These are phyloP conservation scores for Dactylonectria estremocensis DNA, from an alignment of 2,329 filamentous ascomycete genomes.

Conservation along the genomic window DNA sequence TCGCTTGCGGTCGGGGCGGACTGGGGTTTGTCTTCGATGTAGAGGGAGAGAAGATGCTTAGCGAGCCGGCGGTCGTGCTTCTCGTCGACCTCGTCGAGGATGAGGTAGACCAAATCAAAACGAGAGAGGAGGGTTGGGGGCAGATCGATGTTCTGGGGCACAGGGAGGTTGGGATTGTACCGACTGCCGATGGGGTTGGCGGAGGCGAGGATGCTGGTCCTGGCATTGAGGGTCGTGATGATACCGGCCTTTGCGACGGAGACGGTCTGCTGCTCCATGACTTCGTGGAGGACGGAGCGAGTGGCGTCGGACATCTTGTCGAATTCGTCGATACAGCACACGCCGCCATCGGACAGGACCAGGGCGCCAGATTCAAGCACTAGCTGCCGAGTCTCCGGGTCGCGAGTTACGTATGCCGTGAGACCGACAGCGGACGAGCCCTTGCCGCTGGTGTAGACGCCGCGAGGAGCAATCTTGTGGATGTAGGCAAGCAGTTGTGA, in stretches of 20 bases:
- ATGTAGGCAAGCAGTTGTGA: constrained; percentile 96
- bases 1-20: constrained; percentile 82
- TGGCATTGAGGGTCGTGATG: constrained; percentile 94
- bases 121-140: constrained; percentile 94
- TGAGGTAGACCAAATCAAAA: constrained; percentile 97
- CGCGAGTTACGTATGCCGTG: constrained; percentile 85
- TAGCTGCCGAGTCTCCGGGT: constrained; percentile 85
- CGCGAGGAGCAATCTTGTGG: constrained; percentile 95
- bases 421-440: constrained; percentile 87
- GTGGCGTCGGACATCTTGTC: constrained; percentile 89
- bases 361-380: constrained; percentile 86
- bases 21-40: constrained; percentile 93
- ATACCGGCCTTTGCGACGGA: constrained; percentile 93
- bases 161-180: constrained; percentile 95
- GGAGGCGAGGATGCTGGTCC: constrained; percentile 95
- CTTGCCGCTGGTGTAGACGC: constrained; percentile 86
- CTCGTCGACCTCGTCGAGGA: constrained; percentile 94
- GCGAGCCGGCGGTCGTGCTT: constrained; percentile 89
- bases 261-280: constrained; percentile 91
- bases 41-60: constrained; percentile 95
- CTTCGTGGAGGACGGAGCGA: constrained; percentile 86
- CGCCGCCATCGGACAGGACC: constrained; percentile 84
- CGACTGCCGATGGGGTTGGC: constrained; percentile 98
- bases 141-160: constrained; percentile 98
- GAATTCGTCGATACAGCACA: constrained; percentile 89